phyloP scores from a whole-genome alignment of 2,329 filamentous ascomycete species.

The Pyricularia sp. region DNA sequence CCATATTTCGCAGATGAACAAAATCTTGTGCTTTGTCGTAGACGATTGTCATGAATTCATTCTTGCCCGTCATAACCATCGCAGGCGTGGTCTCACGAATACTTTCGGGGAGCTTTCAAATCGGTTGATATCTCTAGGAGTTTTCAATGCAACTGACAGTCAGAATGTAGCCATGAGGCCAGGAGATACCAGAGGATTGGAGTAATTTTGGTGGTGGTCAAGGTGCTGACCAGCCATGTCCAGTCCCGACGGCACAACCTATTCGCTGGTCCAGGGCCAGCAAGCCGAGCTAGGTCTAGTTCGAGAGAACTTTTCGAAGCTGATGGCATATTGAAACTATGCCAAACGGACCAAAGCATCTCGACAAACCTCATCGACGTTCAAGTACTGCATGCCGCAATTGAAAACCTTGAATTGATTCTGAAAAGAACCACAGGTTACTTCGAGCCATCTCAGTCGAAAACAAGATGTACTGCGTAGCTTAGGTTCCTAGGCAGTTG shows the following conservation, averaged over 20 bases:
- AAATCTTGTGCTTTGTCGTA: background rate
- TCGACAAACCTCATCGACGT: background rate
- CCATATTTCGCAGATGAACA: background rate
- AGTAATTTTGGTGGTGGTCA: background rate
- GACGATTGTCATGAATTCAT: background rate
- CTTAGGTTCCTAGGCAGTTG: background rate
- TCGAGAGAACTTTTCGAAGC: background rate
- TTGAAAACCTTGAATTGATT: rapidly evolving
- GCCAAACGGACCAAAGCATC: background rate
- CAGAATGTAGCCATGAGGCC: background rate
- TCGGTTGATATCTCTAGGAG: background rate
- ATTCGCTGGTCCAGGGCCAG: background rate
- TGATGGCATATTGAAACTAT: background rate
- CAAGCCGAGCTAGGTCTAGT: background rate
- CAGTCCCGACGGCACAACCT: background rate
- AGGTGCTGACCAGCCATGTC: background rate
- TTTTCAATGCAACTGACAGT: background rate
- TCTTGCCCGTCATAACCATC: background rate
- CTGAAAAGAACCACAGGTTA: background rate
- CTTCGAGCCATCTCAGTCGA: background rate
- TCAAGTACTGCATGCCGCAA: background rate
- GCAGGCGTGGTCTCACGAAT: background rate
- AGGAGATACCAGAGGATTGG: background rate
- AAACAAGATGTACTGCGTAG: too few relatives aligned
- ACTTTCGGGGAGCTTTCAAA: background rate